Evolutionary conservation across 306 rosid species (phyloP).

Genomic region (Dicorynia guianensis): DNA sequence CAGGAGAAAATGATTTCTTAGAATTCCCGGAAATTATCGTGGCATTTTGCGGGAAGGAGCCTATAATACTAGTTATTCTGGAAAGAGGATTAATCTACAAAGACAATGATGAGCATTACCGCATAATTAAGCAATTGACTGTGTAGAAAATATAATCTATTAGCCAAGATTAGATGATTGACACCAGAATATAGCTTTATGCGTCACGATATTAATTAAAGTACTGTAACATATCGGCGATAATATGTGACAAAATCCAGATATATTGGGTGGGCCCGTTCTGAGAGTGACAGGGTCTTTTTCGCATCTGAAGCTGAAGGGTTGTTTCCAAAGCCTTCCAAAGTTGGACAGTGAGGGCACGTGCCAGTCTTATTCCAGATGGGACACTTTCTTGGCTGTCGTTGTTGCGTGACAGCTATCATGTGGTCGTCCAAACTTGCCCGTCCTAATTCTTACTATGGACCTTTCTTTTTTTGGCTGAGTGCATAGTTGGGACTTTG

Average conservation of each 20-base stretch:
- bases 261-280: constrained; percentile 38
- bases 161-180: not conserved
- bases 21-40: constrained; percentile 27
- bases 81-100: too few species aligned
- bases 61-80: not conserved
- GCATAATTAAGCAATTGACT: not conserved
- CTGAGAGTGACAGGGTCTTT: not conserved
- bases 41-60: constrained; percentile 33
- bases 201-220: not conserved
- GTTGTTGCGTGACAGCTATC: constrained; percentile 43
- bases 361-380: not conserved
- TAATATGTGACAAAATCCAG: constrained; percentile 31
- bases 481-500: too few species aligned
- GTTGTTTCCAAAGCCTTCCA: too few species aligned
- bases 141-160: not conserved
- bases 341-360: too few species aligned
- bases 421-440: too few species aligned
- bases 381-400: not conserved
- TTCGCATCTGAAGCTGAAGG: not conserved
- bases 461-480: too few species aligned
- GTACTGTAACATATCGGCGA: constrained; percentile 20
- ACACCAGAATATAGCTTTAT: not conserved
- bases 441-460: constrained; percentile 1
- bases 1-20: constrained; percentile 7
- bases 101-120: not conserved